Base-by-base conservation (phyloP, 2,329 filamentous ascomycete genomes). In the Exophiala sideris region DNA sequence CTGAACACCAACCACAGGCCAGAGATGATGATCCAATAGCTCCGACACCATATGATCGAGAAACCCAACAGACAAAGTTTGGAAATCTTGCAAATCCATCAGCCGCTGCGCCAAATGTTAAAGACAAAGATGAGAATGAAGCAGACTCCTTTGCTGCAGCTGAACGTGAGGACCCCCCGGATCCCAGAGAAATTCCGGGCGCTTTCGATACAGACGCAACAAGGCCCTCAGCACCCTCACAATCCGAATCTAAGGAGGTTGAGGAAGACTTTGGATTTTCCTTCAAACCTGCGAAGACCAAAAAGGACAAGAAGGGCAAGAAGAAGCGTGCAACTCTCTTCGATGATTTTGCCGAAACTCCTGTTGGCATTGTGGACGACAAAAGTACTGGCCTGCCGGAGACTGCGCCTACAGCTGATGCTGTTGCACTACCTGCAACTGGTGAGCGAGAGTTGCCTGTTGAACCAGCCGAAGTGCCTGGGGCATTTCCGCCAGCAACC, bases 231-330 rank as follows among this genome's bases (percentile, higher is more conserved):
- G 11, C 35, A 16, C 6, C 6, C 3, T 4, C 12, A 2, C 12
- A 24, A 44, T 12, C 21, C 10, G 11, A 12, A 32, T 29, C 14
- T 9, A 32, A 29, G 21, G 21, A 44, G 5, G 41, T n/a, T 24
- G 41, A 44, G 8, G 41, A 44, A 32, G 41, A 44, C 8, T 9
- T 32, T 44, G 24, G 24, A 5, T 41, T 41, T 14, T 20, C 16
- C n/a, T 20, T 41, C 39, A 41, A 21, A 20, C 8, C 39, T 20
- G 8, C 39, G 16, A 58, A 55, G 18, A 52, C 49, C 7, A 62
- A 54, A 24, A 58, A 59, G 48, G 50, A 56, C 12, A 58, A 64
- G 47, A 64, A 62, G 18, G 21, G 41, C 41, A 62, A 58, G 35
- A 60, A 62, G 39, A 56, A 62, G 20, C 45, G 47, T 20, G 42